Evolutionary conservation across 2,329 filamentous ascomycete species (phyloP).

Genomic region (Raffaelea albimanens): DNA sequence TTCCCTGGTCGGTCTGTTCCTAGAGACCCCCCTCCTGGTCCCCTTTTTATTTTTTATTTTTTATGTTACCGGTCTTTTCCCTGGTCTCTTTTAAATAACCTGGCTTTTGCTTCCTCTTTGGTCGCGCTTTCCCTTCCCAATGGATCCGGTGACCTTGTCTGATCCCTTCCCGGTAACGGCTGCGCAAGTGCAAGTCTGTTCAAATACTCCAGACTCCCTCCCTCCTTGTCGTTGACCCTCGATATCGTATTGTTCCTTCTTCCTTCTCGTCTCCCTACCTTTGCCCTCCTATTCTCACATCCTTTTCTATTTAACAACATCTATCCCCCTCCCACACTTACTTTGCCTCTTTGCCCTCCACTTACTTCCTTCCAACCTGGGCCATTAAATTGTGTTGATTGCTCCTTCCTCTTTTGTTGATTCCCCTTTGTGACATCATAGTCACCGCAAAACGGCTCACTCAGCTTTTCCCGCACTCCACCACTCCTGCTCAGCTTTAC

Average conservation of each 20-base stretch:
- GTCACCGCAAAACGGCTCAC: no score
- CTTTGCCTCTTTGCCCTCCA: not conserved
- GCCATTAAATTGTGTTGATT: not conserved
- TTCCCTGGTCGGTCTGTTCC: no score
- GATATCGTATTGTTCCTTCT: not conserved
- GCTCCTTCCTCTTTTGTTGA: not conserved
- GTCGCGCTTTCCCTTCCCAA: slow-evolving; percentile 4
- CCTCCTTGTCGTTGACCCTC: slow-evolving; percentile 1
- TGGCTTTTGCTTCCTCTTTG: slow-evolving; percentile 1
- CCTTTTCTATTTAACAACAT: not conserved
- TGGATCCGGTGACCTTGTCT: slow-evolving; percentile 13
- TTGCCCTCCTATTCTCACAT: not conserved
- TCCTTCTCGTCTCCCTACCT: not conserved
- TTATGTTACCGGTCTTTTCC: not conserved
- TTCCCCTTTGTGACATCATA: not conserved
- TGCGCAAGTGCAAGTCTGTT: not conserved
- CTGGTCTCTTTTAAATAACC: not conserved
- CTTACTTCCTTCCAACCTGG: not conserved
- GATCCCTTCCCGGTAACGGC: slow-evolving; percentile 9
- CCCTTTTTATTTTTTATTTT: slow-evolving; percentile 2
- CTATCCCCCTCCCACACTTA: not conserved
- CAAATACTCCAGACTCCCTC: slow-evolving; percentile 4
- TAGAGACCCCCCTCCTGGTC: not conserved
- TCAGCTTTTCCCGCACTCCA: no score
- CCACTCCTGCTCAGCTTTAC: no score